Percentiles rank a stretch among this genome's conserved stretches.
Conservation (phyloP, 148 eudicot species). For the Silene latifolia region DNA sequence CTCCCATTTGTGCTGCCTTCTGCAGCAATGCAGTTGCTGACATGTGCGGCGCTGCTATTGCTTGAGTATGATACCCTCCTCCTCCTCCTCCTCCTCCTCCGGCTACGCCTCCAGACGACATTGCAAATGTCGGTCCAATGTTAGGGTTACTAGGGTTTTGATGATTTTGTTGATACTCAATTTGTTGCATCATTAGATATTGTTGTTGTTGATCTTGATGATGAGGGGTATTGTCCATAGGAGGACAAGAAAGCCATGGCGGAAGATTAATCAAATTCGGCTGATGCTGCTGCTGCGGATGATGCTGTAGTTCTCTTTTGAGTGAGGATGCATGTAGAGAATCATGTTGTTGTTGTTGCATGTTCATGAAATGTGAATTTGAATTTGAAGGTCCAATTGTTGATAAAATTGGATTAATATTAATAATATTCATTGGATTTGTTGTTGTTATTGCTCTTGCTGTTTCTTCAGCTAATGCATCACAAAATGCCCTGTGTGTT, state of each 20-base stretch:
- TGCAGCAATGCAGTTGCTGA: constrained; percentile 94
- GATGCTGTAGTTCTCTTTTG: constrained; percentile 46
- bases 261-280: constrained; percentile 39
- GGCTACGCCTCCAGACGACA: background rate
- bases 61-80: too few relatives aligned
- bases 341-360: constrained; percentile 32
- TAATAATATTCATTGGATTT: constrained; percentile 10
- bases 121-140: constrained; percentile 29
- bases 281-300: background rate
- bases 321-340: constrained; percentile 28
- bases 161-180: constrained; percentile 16
- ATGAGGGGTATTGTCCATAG: constrained; percentile 22
- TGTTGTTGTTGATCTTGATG: constrained; percentile 14
- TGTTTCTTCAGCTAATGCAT: constrained; percentile 87
- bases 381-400: constrained; percentile 25
- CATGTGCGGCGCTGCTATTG: constrained; percentile 39
- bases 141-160: constrained; percentile 38
- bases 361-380: constrained; percentile 29
- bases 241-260: constrained; percentile 57
- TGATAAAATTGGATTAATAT: background rate
- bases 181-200: background rate
- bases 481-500: constrained; percentile 95
- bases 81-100: too few relatives aligned
- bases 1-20: constrained; percentile 87
- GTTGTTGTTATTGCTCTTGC: constrained; percentile 46